Conservation (phyloP, 164 flowering plant genomes). For the Liquidambar formosana region DNA sequence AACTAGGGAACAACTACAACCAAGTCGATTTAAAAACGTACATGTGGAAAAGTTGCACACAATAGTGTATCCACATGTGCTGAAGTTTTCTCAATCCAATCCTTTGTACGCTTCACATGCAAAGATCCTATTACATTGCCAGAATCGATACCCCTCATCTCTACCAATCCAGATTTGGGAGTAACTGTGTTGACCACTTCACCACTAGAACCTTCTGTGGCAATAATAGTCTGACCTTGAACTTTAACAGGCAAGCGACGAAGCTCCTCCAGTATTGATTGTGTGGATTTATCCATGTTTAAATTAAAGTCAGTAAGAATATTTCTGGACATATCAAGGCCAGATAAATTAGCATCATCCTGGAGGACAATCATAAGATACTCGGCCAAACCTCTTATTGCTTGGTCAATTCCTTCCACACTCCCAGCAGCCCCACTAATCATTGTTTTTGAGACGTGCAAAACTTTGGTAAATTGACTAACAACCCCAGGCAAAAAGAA, state of each 20-base stretch:
- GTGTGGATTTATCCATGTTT: conserved; percentile 30
- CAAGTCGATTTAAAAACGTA: conserved; percentile 31
- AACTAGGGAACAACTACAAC: neutral
- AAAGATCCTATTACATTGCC: conserved; percentile 34
- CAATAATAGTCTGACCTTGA: conserved; percentile 22
- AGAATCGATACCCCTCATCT: conserved; percentile 17
- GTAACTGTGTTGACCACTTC: conserved; percentile 16
- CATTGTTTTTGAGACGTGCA: conserved; percentile 73
- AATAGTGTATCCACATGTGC: conserved; percentile 67
- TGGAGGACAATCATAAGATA: conserved; percentile 74
- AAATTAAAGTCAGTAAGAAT: conserved; percentile 14
- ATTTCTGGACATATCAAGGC: conserved; percentile 28
- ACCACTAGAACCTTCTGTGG: conserved; percentile 19
- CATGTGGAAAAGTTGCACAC: conserved; percentile 75
- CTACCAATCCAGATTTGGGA: conserved; percentile 16
- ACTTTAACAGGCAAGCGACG: conserved; percentile 50
- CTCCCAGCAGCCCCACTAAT: conserved; percentile 97
- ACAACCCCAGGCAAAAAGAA: conserved; percentile 97
- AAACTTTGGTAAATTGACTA: conserved; percentile 78
- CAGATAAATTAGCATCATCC: conserved; percentile 57
- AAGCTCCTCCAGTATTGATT: conserved; percentile 62
- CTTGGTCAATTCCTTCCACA: conserved; percentile 69
- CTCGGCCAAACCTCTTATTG: conserved; percentile 77
- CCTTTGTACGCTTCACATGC: conserved; percentile 69
- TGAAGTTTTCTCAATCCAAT: conserved; percentile 79